phyloP scores from a whole-genome alignment of 2,329 filamentous ascomycete species.

The Diaporthe citrichinensis region DNA sequence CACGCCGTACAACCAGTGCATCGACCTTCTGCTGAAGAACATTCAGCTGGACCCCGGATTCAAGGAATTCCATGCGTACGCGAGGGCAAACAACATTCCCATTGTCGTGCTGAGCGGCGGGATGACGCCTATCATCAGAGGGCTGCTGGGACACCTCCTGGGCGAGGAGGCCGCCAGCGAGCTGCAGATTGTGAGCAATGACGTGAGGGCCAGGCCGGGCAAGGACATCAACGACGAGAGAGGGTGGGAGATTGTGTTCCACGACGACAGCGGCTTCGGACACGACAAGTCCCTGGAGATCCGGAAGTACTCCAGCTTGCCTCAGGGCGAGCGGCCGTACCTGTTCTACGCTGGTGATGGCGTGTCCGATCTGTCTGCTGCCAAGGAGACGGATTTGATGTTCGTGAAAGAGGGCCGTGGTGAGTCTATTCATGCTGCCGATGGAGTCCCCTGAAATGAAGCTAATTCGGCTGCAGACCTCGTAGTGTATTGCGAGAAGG shows the following conservation, averaged over 20 bases:
- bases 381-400: conserved; percentile 90
- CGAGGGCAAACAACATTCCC: conserved; percentile 84
- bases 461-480: conserved; percentile 71
- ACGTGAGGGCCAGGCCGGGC: conserved; percentile 74
- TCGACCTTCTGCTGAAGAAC: conserved; percentile 82
- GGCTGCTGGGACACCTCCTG: conserved; percentile 83
- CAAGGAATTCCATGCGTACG: conserved; percentile 89
- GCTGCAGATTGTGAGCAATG: conserved; percentile 92
- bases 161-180: conserved; percentile 81
- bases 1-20: conserved; percentile 85
- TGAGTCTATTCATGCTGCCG: conserved; percentile 56
- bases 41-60: conserved; percentile 93
- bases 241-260: conserved; percentile 91
- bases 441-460: neutral
- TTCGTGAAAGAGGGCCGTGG: conserved; percentile 94
- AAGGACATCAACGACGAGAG: conserved; percentile 83
- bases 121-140: conserved; percentile 92
- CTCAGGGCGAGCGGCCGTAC: conserved; percentile 77
- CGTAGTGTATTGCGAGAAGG: conserved; percentile 86
- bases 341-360: conserved; percentile 97
- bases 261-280: conserved; percentile 91
- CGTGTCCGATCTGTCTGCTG: conserved; percentile 91
- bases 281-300: conserved; percentile 97
- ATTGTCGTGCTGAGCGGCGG: conserved; percentile 93
- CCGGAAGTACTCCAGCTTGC: conserved; percentile 84